Evolutionary conservation across 805 yeast species (phyloP).

Genomic region (Wickerhamomyces sydowiorum): DNA sequence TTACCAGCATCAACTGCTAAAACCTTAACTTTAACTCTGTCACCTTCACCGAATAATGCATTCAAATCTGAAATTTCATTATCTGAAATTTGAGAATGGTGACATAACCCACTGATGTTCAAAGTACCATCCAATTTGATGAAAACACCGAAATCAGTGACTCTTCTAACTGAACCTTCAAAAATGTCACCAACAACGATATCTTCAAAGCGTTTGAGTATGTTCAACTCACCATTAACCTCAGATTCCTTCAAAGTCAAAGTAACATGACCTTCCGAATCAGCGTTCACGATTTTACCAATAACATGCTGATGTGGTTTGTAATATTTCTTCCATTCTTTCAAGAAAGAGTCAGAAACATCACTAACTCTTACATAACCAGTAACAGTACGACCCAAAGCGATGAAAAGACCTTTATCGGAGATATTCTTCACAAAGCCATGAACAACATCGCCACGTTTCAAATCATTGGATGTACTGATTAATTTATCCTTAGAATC

Average conservation of each 20-base stretch:
- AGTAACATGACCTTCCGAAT: slow-evolving; percentile 57
- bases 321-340: slow-evolving; percentile 83
- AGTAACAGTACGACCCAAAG: slow-evolving; percentile 61
- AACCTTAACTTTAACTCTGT: slow-evolving; percentile 80
- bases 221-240: slow-evolving; percentile 61
- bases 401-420: slow-evolving; percentile 72
- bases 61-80: slow-evolving; percentile 50
- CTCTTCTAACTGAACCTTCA: slow-evolving; percentile 74
- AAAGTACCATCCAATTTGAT: slow-evolving; percentile 72
- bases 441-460: slow-evolving; percentile 65
- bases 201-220: slow-evolving; percentile 59
- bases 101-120: slow-evolving; percentile 81
- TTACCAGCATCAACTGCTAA: slow-evolving; percentile 56
- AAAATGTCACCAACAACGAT: slow-evolving; percentile 62
- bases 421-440: slow-evolving; percentile 78
- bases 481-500: slow-evolving; percentile 48
- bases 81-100: slow-evolving; percentile 78
- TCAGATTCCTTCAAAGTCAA: slow-evolving; percentile 79
- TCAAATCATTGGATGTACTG: slow-evolving; percentile 44
- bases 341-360: slow-evolving; percentile 72
- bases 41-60: slow-evolving; percentile 80
- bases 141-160: slow-evolving; percentile 88
- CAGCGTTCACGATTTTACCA: slow-evolving; percentile 66
- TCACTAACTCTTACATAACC: slow-evolving; percentile 81
- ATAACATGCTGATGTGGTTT: slow-evolving; percentile 63